Evolutionary conservation across 495 filamentous ascomycete genomes (phyloP).

Genomic region (Neurospora sp.): DNA sequence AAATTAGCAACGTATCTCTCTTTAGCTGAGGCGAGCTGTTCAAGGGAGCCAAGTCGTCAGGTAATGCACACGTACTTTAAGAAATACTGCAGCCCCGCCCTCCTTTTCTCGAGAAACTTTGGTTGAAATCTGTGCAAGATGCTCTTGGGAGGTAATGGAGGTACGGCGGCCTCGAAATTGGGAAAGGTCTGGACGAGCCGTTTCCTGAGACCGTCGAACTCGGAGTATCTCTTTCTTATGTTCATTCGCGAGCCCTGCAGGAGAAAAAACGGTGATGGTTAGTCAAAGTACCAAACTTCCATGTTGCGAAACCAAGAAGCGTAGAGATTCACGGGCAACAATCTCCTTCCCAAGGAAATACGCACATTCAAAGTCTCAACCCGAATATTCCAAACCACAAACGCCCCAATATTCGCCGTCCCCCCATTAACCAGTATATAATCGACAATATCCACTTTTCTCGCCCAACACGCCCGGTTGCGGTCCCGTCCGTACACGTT

Average conservation of each 20-base stretch:
- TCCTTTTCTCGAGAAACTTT: constrained; percentile 42
- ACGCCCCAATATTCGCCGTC: constrained; percentile 43
- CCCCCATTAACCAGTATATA: constrained; percentile 42
- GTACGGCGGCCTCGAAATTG: constrained; percentile 43
- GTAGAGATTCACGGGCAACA: not conserved
- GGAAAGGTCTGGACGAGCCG: constrained; percentile 44
- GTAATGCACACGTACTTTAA: constrained; percentile 33
- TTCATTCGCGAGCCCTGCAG: constrained; percentile 41
- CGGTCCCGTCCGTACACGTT: constrained; percentile 26
- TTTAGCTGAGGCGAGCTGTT: not conserved
- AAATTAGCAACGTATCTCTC: not conserved
- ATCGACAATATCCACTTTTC: constrained; percentile 42
- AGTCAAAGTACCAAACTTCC: not conserved
- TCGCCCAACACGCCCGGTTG: constrained; percentile 47
- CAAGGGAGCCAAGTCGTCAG: not conserved
- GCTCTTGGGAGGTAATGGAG: constrained; percentile 46
- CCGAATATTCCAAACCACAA: constrained; percentile 46
- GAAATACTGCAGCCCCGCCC: constrained; percentile 46
- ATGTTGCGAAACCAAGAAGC: not conserved
- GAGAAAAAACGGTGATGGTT: not conserved
- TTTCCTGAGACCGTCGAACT: constrained; percentile 43
- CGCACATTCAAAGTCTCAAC: constrained; percentile 41
- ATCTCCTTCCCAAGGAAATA: not conserved
- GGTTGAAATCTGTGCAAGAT: constrained; percentile 43
- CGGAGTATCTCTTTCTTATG: constrained; percentile 49